Conservation (phyloP, 2,329 filamentous ascomycete genomes). For the Colletotrichum costaricense region DNA sequence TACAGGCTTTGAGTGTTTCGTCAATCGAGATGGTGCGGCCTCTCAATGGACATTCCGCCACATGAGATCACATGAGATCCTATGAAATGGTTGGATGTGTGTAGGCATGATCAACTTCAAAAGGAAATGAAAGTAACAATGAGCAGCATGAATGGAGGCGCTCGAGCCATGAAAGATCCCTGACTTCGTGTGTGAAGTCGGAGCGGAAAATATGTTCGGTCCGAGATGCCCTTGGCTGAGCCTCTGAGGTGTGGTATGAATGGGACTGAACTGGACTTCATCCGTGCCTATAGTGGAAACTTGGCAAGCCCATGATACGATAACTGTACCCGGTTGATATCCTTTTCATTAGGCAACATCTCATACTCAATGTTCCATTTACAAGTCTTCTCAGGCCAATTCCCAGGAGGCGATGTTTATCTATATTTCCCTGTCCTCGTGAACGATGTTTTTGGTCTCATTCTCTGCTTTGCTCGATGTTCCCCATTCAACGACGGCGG, state of each 20-base stretch:
- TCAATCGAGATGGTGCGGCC: neutral
- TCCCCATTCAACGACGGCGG: neutral
- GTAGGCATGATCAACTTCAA: neutral
- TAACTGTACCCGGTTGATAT: too few species aligned
- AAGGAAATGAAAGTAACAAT: neutral
- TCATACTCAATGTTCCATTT: neutral
- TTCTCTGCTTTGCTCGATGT: neutral
- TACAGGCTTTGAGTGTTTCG: neutral
- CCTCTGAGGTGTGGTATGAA: neutral
- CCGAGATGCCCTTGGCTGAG: neutral
- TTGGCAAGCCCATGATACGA: neutral
- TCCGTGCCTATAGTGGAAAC: neutral
- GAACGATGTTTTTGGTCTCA: neutral
- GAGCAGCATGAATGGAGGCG: neutral
- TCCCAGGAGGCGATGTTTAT: neutral
- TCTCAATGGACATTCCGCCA: neutral
- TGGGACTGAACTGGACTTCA: neutral
- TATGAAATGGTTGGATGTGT: neutral
- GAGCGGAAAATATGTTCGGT: neutral
- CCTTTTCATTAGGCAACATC: neutral
- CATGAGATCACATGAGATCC: neutral
- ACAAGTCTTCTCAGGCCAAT: neutral
- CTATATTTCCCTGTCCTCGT: neutral
- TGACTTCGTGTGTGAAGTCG: slow-evolving; percentile 3
- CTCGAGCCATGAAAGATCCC: neutral